Evolutionary conservation across 495 filamentous ascomycete genomes (phyloP).

Genomic region (Neurospora discreta): DNA sequence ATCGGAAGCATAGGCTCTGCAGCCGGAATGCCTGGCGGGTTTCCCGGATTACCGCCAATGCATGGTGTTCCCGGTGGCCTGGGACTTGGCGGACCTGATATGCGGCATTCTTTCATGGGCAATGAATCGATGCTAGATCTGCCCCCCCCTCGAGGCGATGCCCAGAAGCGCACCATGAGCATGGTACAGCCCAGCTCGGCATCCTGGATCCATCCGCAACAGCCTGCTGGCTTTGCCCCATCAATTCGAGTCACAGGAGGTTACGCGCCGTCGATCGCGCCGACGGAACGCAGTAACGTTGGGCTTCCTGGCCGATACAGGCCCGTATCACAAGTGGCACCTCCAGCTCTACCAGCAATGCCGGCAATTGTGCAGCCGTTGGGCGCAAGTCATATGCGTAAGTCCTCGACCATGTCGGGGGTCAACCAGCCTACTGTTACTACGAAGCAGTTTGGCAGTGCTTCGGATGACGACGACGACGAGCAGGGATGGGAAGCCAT

Average conservation of each 20-base stretch:
- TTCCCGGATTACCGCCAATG: conserved; percentile 9
- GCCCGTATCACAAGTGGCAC: conserved; percentile 58
- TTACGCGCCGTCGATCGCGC: conserved; percentile 63
- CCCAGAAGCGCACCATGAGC: conserved; percentile 55
- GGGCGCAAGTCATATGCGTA: conserved; percentile 19
- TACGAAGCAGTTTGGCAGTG: conserved; percentile 20
- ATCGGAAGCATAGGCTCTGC: conserved; percentile 18
- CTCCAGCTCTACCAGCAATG: conserved; percentile 16
- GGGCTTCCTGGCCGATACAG: conserved; percentile 87
- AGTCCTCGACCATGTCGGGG: conserved; percentile 44
- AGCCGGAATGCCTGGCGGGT: conserved; percentile 3
- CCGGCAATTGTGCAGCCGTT: background rate
- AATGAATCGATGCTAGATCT: conserved; percentile 27
- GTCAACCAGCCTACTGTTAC: conserved; percentile 16
- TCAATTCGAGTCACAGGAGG: conserved; percentile 36
- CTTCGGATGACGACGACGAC: conserved; percentile 64
- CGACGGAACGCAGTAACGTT: conserved; percentile 87
- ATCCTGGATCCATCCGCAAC: conserved; percentile 35
- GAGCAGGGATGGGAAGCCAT: conserved; percentile 76
- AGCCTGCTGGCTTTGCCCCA: conserved; percentile 30
- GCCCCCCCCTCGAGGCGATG: conserved; percentile 23
- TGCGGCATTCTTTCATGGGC: conserved; percentile 35
- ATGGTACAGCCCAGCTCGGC: conserved; percentile 63
- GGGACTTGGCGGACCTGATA: conserved; percentile 14
- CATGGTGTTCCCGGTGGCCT: conserved; percentile 5